Evolutionary conservation across 306 rosid species (phyloP).

Genomic region (Castanopsis chinensis): DNA sequence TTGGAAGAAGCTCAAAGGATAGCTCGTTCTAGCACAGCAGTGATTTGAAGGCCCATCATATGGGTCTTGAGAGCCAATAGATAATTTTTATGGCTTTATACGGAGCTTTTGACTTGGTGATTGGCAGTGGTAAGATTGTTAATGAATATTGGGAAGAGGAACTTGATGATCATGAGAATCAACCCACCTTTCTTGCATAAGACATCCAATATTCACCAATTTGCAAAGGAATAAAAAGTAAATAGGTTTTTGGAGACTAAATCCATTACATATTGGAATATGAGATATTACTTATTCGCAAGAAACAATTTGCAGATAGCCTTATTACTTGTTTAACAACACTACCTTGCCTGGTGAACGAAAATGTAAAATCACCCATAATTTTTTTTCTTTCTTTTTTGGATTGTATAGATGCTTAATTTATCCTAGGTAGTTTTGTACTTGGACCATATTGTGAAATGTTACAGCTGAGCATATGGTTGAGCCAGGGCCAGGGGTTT

Average conservation of each 20-base stretch:
- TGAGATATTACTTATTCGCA: not conserved
- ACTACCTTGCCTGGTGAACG: not conserved
- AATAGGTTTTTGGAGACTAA: conserved; percentile 1
- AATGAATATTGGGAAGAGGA: too few relatives aligned
- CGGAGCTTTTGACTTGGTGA: too few relatives aligned
- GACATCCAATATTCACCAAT: conserved; percentile 15
- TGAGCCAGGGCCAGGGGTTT: not conserved
- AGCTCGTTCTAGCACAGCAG: conserved; percentile 54
- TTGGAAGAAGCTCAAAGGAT: conserved; percentile 94
- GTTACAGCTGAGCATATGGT: not conserved
- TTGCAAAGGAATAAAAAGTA: conserved; percentile 1
- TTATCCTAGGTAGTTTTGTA: not conserved
- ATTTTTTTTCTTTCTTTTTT: not conserved
- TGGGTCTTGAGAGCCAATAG: too few relatives aligned
- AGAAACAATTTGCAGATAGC: not conserved
- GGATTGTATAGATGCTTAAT: not conserved
- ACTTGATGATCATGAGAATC: conserved; percentile 11
- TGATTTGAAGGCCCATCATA: conserved; percentile 42
- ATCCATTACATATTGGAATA: not conserved
- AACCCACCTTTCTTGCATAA: conserved; percentile 19
- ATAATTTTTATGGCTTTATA: too few relatives aligned
- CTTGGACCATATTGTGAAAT: not conserved
- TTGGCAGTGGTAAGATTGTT: too few relatives aligned
- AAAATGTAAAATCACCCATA: not conserved
- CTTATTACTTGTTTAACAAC: not conserved